A percentile compares a stretch with the other conserved stretches of the same genome.
Conservation (phyloP, 768 basidiomycete species). For the Lentinula raphanica region DNA sequence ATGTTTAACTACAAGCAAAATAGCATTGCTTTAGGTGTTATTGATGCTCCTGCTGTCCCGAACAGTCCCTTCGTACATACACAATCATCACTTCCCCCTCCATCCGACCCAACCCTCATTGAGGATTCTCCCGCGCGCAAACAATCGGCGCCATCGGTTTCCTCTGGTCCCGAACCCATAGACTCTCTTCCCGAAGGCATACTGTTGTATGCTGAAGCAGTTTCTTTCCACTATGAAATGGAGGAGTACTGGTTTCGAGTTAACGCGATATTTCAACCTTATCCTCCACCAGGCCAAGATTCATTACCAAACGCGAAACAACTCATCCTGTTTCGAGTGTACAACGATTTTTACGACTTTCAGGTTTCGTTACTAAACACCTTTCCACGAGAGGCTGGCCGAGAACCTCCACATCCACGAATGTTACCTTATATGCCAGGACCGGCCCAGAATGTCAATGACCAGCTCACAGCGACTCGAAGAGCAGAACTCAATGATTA, state of each 20-base stretch:
- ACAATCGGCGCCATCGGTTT: constrained; percentile 14
- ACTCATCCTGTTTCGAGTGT: constrained; percentile 88
- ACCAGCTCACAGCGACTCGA: constrained; percentile 73
- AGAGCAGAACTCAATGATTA: constrained; percentile 87
- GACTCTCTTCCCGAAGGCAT: constrained; percentile 74
- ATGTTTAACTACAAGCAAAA: constrained; percentile 95
- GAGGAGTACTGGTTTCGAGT: constrained; percentile 98
- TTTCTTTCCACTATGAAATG: constrained; percentile 96
- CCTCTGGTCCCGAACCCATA: constrained; percentile 35
- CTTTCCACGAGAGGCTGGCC: constrained; percentile 90
- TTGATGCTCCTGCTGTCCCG: constrained; percentile 56
- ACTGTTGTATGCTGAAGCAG: constrained; percentile 80
- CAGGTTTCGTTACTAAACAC: constrained; percentile 83
- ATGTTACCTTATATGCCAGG: constrained; percentile 98
- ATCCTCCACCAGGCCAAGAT: constrained; percentile 51
- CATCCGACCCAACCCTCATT: constrained; percentile 16
- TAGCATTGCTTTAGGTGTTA: constrained; percentile 89
- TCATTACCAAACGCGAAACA: constrained; percentile 63
- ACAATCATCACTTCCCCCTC: constrained; percentile 15
- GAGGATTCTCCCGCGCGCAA: constrained; percentile 24
- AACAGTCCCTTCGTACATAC: constrained; percentile 35
- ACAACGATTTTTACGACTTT: constrained; percentile 98
- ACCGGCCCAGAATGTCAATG: constrained; percentile 79
- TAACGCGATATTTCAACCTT: constrained; percentile 85
- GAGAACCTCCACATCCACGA: constrained; percentile 56